These are phyloP conservation scores for Sporodiniella umbellata DNA, from an alignment of 371 early-diverging fungal genomes.

Conservation along the genomic window DNA sequence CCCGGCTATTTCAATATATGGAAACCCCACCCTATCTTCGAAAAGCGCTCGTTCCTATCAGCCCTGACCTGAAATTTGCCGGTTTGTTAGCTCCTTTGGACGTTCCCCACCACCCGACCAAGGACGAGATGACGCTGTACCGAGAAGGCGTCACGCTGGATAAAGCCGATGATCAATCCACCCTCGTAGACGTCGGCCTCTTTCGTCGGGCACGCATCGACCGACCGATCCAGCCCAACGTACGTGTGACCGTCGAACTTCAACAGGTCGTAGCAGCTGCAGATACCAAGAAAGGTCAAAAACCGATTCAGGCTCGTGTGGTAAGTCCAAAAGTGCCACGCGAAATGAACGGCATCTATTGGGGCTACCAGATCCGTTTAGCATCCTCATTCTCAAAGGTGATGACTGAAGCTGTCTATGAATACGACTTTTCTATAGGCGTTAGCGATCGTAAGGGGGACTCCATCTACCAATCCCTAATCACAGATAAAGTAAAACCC, in stretches of 20 bases:
- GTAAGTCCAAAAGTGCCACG: conserved; percentile 64
- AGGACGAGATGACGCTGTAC: conserved; percentile 56
- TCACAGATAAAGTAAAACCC: conserved; percentile 21
- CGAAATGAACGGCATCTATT: conserved; percentile 66
- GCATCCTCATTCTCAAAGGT: conserved; percentile 63
- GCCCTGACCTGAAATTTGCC: conserved; percentile 70
- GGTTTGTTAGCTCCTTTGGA: conserved; percentile 70
- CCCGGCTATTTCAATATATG: conserved; percentile 64
- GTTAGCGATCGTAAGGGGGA: conserved; percentile 59
- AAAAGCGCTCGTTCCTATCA: conserved; percentile 65
- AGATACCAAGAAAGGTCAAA: conserved; percentile 45
- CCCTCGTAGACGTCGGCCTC: conserved; percentile 66
- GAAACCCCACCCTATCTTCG: conserved; percentile 71
- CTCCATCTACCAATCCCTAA: conserved; percentile 26
- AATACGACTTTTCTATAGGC: conserved; percentile 72
- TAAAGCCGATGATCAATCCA: conserved; percentile 33
- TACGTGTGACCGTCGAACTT: conserved; percentile 71
- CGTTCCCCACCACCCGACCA: conserved; percentile 68
- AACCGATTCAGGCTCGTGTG: conserved; percentile 54
- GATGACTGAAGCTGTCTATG: conserved; percentile 59
- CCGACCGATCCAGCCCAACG: conserved; percentile 54
- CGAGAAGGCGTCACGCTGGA: conserved; percentile 68
- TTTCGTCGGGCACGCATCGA: conserved; percentile 55
- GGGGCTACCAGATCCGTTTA: conserved; percentile 73
- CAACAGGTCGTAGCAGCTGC: conserved; percentile 38